phyloP scores from a whole-genome alignment of 768 basidiomycete species.

The Porphyrellus cyaneotinctus region DNA sequence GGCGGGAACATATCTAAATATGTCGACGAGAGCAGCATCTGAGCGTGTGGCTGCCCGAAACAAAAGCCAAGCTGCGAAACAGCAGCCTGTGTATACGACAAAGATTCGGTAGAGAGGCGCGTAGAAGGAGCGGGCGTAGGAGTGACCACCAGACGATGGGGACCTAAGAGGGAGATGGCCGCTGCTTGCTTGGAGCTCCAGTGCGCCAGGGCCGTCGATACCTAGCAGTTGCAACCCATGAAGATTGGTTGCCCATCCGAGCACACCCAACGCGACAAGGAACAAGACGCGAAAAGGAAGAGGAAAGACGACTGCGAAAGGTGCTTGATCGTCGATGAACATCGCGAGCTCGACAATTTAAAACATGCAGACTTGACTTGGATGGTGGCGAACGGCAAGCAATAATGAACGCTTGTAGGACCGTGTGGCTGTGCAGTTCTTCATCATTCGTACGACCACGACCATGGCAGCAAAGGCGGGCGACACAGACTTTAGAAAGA shows the following conservation, averaged over 20 bases:
- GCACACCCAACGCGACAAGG: slow-evolving; percentile 71
- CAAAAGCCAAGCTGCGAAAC: slow-evolving; percentile 61
- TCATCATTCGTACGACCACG: not conserved
- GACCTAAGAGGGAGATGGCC: slow-evolving; percentile 21
- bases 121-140: slow-evolving; percentile 42
- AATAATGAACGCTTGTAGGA: no score
- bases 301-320: slow-evolving; percentile 63
- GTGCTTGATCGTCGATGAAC: slow-evolving; percentile 38
- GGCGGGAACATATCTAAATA: slow-evolving; percentile 72
- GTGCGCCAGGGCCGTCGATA: slow-evolving; percentile 65
- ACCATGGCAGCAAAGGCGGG: slow-evolving; percentile 34
- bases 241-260: slow-evolving; percentile 92
- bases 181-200: slow-evolving; percentile 49
- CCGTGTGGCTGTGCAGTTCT: slow-evolving; percentile 1
- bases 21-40: slow-evolving; percentile 59
- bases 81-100: slow-evolving; percentile 55
- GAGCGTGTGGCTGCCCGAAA: slow-evolving; percentile 61
- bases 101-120: slow-evolving; percentile 65
- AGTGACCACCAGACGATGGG: slow-evolving; percentile 17
- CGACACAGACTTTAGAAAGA: slow-evolving; percentile 79
- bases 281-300: slow-evolving; percentile 89
- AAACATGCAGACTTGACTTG: slow-evolving; percentile 1
- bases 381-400: no score
- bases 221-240: slow-evolving; percentile 74
- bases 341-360: slow-evolving; percentile 20